Evolutionary conservation across 75 land plant species (phyloP).

Genomic region (Sequoia sempervirens): DNA sequence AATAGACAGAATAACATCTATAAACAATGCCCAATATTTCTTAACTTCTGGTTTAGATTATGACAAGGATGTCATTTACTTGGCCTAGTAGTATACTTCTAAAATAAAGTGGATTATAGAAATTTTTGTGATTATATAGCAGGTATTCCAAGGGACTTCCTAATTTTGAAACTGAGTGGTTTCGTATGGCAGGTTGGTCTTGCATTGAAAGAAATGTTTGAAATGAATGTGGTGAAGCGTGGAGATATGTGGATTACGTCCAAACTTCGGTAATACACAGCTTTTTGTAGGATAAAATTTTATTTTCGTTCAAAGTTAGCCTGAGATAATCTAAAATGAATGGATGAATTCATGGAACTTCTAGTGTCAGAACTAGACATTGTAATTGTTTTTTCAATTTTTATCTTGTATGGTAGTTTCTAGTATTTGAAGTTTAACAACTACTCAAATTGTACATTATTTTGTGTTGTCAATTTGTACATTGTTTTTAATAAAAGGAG

Average conservation of each 20-base stretch:
- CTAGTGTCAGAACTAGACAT: background rate
- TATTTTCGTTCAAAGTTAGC: background rate
- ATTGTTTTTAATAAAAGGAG: no score
- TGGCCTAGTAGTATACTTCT: background rate
- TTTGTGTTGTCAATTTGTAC: background rate
- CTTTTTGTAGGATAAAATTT: background rate
- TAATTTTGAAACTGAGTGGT: background rate
- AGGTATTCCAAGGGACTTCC: background rate
- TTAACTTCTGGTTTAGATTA: background rate
- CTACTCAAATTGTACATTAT: background rate
- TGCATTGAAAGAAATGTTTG: conserved; percentile 18
- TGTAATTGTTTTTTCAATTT: background rate
- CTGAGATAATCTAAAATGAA: background rate
- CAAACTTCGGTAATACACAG: conserved; percentile 17
- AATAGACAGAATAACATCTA: background rate
- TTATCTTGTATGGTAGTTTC: background rate
- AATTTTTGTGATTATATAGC: background rate
- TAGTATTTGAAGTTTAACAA: background rate
- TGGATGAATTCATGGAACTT: background rate
- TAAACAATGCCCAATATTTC: background rate
- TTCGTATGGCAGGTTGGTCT: conserved; percentile 18
- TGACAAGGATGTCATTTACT: background rate
- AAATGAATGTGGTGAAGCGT: conserved; percentile 20
- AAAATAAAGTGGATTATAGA: background rate
- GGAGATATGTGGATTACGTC: conserved; percentile 26